phyloP scores from a whole-genome alignment of 179 eudicot species.

The Sideroxylon spinosum region DNA sequence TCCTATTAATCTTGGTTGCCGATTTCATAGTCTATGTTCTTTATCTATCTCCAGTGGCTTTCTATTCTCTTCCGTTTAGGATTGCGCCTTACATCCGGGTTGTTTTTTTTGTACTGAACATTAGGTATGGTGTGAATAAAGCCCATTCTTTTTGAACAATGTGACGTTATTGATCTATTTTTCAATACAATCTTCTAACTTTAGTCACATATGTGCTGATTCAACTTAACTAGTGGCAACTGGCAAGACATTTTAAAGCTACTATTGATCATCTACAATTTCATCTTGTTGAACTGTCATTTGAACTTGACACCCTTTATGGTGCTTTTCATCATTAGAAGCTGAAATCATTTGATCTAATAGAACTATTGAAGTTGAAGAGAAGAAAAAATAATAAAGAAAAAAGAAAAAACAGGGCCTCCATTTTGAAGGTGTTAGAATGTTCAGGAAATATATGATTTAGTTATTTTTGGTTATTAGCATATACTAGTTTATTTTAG shows the following conservation, averaged over 20 bases:
- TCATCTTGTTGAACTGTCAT: background rate
- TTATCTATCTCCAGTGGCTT: slow-evolving; percentile 58
- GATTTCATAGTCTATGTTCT: slow-evolving; percentile 52
- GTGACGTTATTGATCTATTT: background rate
- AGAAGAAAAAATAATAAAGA: background rate
- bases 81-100: slow-evolving; percentile 86
- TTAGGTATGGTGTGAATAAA: slow-evolving; percentile 41
- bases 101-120: slow-evolving; percentile 60
- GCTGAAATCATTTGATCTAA: background rate
- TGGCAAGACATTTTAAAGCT: background rate
- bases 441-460: too few species aligned
- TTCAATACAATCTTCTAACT: background rate
- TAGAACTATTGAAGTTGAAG: background rate
- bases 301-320: background rate
- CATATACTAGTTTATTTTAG: too few species aligned
- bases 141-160: background rate
- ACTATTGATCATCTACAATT: background rate
- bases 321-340: background rate
- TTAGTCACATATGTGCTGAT: background rate
- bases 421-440: too few species aligned
- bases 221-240: background rate
- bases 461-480: too few species aligned
- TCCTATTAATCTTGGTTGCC: slow-evolving; percentile 52
- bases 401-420: background rate
- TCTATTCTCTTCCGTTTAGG: slow-evolving; percentile 70